A percentile compares a stretch with the other conserved stretches of the same genome.
Conservation (phyloP, 2,329 filamentous ascomycete species). For the Atkinsonella hypoxylon region DNA sequence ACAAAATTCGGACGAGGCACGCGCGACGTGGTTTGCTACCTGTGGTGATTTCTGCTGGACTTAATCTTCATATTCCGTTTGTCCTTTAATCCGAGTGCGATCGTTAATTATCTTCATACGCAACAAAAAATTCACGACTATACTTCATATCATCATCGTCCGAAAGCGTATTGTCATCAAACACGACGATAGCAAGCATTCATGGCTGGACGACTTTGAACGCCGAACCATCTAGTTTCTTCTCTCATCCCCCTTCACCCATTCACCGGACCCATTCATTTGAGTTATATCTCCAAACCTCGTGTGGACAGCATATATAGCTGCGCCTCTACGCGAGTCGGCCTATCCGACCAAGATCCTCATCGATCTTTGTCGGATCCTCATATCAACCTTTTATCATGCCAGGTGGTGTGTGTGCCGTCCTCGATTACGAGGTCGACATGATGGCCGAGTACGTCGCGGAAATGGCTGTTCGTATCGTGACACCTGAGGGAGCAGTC, state of each 20-base stretch:
- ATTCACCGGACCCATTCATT: not conserved
- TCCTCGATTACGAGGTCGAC: slow-evolving; percentile 95
- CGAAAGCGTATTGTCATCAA: slow-evolving; percentile 10
- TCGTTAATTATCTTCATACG: not conserved
- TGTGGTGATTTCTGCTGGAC: not conserved
- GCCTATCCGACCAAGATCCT: slow-evolving; percentile 25
- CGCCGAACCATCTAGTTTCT: slow-evolving; percentile 12
- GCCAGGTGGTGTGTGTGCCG: slow-evolving; percentile 78
- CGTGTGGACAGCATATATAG: not conserved
- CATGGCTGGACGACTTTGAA: slow-evolving; percentile 21
- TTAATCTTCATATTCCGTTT: not conserved
- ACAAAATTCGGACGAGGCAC: too few relatives aligned
- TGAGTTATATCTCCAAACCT: not conserved
- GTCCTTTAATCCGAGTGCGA: not conserved
- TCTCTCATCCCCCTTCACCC: not conserved
- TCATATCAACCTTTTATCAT: slow-evolving; percentile 32
- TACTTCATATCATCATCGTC: not conserved
- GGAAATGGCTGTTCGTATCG: slow-evolving; percentile 62
- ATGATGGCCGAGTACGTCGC: slow-evolving; percentile 92
- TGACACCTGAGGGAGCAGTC: slow-evolving; percentile 39
- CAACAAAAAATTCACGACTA: not conserved
- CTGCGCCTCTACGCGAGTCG: slow-evolving; percentile 10
- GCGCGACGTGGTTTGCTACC: too few relatives aligned
- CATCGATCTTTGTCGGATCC: slow-evolving; percentile 27
- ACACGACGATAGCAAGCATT: slow-evolving; percentile 14